Percentiles rank a stretch among this genome's conserved stretches.
These are phyloP conservation scores for Gossypium trilobum DNA, from an alignment of 441 rosid genomes.

Conservation along the genomic window DNA sequence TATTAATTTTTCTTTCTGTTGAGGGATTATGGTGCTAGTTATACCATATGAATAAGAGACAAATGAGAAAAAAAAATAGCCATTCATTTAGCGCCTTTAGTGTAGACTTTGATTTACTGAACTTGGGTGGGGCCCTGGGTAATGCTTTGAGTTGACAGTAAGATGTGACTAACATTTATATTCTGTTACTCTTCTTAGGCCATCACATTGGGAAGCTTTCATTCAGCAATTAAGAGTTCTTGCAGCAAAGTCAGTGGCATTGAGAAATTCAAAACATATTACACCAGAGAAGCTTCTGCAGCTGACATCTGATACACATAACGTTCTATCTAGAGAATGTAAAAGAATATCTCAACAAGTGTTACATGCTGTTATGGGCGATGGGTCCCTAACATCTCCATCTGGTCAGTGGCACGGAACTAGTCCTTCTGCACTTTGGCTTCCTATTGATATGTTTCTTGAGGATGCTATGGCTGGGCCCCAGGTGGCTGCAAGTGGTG, in stretches of 20 bases:
- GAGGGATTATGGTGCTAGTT: slow-evolving; percentile 1
- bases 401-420: slow-evolving; percentile 65
- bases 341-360: slow-evolving; percentile 43
- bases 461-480: slow-evolving; percentile 86
- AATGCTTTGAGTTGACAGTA: slow-evolving; percentile 4
- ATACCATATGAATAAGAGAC: background rate
- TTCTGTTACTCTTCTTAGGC: slow-evolving; percentile 38
- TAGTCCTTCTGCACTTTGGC: slow-evolving; percentile 69
- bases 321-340: slow-evolving; percentile 32
- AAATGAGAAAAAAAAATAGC: background rate
- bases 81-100: background rate
- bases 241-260: slow-evolving; percentile 50
- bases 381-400: slow-evolving; percentile 48
- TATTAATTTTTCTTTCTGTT: slow-evolving; percentile 5
- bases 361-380: slow-evolving; percentile 45
- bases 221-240: slow-evolving; percentile 57
- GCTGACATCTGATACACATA: slow-evolving; percentile 42
- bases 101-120: background rate
- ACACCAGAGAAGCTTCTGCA: slow-evolving; percentile 54
- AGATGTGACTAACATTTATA: slow-evolving; percentile 3
- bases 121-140: background rate
- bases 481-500: slow-evolving; percentile 60
- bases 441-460: slow-evolving; percentile 88
- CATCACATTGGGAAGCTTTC: slow-evolving; percentile 69
- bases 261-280: slow-evolving; percentile 49